Conservation (phyloP, 306 rosid species). For the Lablab purpureus region DNA sequence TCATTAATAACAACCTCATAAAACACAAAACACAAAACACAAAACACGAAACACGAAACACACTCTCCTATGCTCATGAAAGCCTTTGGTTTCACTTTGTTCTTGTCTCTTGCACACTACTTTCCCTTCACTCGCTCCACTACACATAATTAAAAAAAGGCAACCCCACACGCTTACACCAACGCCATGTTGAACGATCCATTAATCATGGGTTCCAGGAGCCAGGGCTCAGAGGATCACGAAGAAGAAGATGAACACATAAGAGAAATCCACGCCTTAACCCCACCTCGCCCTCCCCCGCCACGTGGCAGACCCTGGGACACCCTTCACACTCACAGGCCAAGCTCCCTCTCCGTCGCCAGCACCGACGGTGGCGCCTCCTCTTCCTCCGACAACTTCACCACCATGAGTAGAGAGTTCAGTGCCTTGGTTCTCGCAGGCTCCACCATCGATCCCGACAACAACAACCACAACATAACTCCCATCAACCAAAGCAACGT, state of each 20-base stretch:
- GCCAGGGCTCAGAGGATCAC: conserved; percentile 45
- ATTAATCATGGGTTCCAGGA: conserved; percentile 23
- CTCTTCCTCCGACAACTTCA: conserved; percentile 74
- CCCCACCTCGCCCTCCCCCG: conserved; percentile 60
- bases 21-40: neutral
- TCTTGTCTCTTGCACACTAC: conserved; percentile 11
- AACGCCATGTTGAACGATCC: conserved; percentile 62
- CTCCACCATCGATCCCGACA: conserved; percentile 52
- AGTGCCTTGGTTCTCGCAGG: conserved; percentile 94
- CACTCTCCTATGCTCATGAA: conserved; percentile 29
- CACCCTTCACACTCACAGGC: conserved; percentile 56
- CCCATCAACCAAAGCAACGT: conserved; percentile 16
- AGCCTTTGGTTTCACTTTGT: conserved; percentile 18
- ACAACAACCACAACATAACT: conserved; percentile 15
- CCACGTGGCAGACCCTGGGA: conserved; percentile 70
- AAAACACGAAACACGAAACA: neutral
- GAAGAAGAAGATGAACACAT: conserved; percentile 49
- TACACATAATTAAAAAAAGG: neutral
- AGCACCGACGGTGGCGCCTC: conserved; percentile 45
- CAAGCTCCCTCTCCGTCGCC: conserved; percentile 65
- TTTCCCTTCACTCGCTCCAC: conserved; percentile 39
- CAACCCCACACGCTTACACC: neutral
- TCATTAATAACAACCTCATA: conserved; percentile 31
- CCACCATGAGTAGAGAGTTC: conserved; percentile 89
- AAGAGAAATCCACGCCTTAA: conserved; percentile 87